These are phyloP conservation scores for Leptographium lundbergii DNA, from an alignment of 2,329 filamentous ascomycete genomes.

Conservation along the genomic window DNA sequence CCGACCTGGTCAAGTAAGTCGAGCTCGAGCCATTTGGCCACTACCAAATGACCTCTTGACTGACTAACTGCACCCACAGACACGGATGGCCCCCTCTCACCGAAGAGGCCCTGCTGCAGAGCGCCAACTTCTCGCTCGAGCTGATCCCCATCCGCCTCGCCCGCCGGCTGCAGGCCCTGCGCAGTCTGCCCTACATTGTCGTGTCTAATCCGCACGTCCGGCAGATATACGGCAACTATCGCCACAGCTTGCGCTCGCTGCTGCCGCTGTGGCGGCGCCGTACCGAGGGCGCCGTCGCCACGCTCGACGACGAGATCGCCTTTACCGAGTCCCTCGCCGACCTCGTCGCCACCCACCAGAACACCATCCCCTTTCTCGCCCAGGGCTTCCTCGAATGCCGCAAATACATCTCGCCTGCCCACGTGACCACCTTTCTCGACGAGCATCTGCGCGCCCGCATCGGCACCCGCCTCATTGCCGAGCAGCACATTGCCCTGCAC, in stretches of 20 bases:
- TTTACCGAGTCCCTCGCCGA: constrained; percentile 92
- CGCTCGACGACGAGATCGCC: constrained; percentile 71
- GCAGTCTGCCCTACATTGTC: constrained; percentile 92
- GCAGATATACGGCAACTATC: constrained; percentile 90
- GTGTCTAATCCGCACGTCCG: constrained; percentile 95
- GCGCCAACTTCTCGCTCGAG: constrained; percentile 89
- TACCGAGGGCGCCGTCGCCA: constrained; percentile 42
- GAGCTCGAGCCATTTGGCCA: background rate
- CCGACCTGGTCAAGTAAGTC: constrained; percentile 71
- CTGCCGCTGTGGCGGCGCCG: constrained; percentile 60
- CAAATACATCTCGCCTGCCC: constrained; percentile 69
- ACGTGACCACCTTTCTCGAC: constrained; percentile 88
- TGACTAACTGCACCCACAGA: constrained; percentile 21
- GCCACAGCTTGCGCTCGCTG: constrained; percentile 82
- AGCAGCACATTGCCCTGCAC: constrained; percentile 92
- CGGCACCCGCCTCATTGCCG: constrained; percentile 83
- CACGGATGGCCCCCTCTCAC: constrained; percentile 76
- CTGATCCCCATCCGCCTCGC: constrained; percentile 86
- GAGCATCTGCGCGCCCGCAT: constrained; percentile 89
- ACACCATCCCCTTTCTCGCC: constrained; percentile 88
- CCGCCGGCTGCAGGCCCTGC: constrained; percentile 82
- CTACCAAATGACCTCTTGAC: background rate
- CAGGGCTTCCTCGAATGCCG: constrained; percentile 86
- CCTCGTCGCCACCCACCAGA: constrained; percentile 85
- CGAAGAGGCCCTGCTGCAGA: constrained; percentile 66